Evolutionary conservation across 2,329 filamentous ascomycete species (phyloP).

Genomic region (Plectosphaerella cucumerina): DNA sequence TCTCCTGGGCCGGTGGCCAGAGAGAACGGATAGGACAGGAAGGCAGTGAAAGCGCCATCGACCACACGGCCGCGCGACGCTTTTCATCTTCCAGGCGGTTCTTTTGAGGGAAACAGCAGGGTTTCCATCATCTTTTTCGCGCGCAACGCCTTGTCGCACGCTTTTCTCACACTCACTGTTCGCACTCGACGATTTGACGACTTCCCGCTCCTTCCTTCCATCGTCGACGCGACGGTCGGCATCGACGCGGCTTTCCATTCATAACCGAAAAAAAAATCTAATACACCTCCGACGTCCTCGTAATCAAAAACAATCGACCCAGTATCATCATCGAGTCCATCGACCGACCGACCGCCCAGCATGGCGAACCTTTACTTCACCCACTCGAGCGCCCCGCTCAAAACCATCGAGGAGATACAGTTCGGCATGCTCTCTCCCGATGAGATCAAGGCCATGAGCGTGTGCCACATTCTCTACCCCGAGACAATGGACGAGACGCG

Average conservation of each 20-base stretch:
- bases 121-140: conserved; percentile 11
- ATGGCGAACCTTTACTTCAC: conserved; percentile 93
- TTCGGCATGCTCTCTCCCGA: conserved; percentile 96
- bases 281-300: background rate
- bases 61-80: conserved; percentile 23
- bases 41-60: conserved; percentile 37
- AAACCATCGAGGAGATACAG: conserved; percentile 98
- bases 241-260: conserved; percentile 6
- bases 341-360: conserved; percentile 29
- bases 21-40: conserved; percentile 15
- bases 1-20: conserved; percentile 44
- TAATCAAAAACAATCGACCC: background rate
- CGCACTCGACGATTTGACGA: conserved; percentile 7
- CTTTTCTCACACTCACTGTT: conserved; percentile 12
- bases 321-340: background rate
- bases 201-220: background rate
- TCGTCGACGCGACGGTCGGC: background rate
- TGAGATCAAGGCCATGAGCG: conserved; percentile 99
- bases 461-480: conserved; percentile 93
- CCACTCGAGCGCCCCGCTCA: conserved; percentile 91
- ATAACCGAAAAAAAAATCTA: background rate
- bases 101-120: conserved; percentile 9
- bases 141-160: conserved; percentile 16
- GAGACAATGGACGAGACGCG: conserved; percentile 99
- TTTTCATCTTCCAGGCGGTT: conserved; percentile 25